These are phyloP conservation scores for Triangularia verruculosa DNA, from an alignment of 2,329 filamentous ascomycete genomes.

Conservation along the genomic window DNA sequence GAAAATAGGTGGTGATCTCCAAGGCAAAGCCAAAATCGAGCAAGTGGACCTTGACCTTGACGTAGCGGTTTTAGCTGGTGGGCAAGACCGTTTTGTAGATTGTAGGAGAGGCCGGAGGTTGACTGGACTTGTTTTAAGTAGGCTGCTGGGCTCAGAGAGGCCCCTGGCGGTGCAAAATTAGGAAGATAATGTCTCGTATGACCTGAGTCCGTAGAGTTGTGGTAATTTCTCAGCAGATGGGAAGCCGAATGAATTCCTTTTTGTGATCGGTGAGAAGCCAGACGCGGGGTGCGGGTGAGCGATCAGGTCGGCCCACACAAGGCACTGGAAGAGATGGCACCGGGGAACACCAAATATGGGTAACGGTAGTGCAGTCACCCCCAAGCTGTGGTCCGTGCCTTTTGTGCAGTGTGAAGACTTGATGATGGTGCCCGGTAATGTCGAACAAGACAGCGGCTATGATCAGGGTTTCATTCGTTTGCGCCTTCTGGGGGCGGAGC, in stretches of 20 bases:
- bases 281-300: constrained; percentile 23
- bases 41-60: background rate
- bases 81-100: background rate
- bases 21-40: background rate
- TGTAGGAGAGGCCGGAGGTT: constrained; percentile 18
- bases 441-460: constrained; percentile 38
- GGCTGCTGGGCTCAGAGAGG: constrained; percentile 35
- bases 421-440: constrained; percentile 21
- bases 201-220: constrained; percentile 24
- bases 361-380: constrained; percentile 25
- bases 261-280: constrained; percentile 26
- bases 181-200: constrained; percentile 45
- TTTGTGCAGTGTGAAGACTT: constrained; percentile 32
- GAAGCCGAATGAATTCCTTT: constrained; percentile 22
- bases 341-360: constrained; percentile 26
- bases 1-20: constrained; percentile 13
- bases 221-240: constrained; percentile 25
- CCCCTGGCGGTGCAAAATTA: constrained; percentile 29
- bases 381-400: constrained; percentile 37
- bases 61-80: background rate
- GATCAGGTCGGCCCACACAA: constrained; percentile 27
- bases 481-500: constrained; percentile 26
- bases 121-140: constrained; percentile 36
- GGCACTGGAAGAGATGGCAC: constrained; percentile 21
- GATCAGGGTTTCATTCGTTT: constrained; percentile 42